A percentile compares a stretch with the other conserved stretches of the same genome.
These are phyloP conservation scores for Chamaecrista fasciculata DNA, from an alignment of 306 rosid genomes.

Conservation along the genomic window DNA sequence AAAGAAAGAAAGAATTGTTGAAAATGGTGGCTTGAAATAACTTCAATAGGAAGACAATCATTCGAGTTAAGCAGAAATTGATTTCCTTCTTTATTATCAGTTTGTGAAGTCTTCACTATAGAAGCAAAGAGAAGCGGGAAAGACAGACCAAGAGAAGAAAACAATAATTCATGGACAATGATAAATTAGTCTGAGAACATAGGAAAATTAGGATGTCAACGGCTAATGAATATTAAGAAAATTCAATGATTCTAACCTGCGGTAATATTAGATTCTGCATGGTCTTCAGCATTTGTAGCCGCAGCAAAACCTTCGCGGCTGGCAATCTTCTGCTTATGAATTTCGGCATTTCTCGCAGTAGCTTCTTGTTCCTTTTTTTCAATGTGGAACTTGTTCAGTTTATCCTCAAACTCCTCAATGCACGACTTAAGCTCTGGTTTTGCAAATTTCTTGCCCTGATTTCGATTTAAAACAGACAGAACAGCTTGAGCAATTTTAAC, in stretches of 20 bases:
- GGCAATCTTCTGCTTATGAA: conserved; percentile 63
- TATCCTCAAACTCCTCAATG: conserved; percentile 95
- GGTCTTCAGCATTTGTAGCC: conserved; percentile 39
- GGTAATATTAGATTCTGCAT: conserved; percentile 42
- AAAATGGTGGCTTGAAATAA: background rate
- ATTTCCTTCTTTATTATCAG: background rate
- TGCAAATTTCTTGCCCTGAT: conserved; percentile 90
- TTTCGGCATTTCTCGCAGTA: conserved; percentile 76
- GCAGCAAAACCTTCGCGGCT: conserved; percentile 38
- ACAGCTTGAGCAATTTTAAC: background rate
- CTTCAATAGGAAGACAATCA: background rate
- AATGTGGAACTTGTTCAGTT: conserved; percentile 68
- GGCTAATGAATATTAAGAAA: conserved; percentile 3
- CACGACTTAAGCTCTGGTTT: conserved; percentile 76
- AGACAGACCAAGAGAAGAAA: background rate
- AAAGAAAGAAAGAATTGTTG: background rate
- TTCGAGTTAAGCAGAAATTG: background rate
- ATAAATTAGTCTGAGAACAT: background rate
- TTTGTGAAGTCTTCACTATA: conserved; percentile 1
- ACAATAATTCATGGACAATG: background rate
- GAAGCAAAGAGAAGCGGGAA: background rate
- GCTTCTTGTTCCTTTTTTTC: conserved; percentile 86
- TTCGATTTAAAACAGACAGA: conserved; percentile 10
- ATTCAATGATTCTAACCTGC: conserved; percentile 51
- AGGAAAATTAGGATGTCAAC: conserved; percentile 13